phyloP scores from a whole-genome alignment of 2,329 filamentous ascomycete genomes.

The Zymoseptoria pseudotritici region DNA sequence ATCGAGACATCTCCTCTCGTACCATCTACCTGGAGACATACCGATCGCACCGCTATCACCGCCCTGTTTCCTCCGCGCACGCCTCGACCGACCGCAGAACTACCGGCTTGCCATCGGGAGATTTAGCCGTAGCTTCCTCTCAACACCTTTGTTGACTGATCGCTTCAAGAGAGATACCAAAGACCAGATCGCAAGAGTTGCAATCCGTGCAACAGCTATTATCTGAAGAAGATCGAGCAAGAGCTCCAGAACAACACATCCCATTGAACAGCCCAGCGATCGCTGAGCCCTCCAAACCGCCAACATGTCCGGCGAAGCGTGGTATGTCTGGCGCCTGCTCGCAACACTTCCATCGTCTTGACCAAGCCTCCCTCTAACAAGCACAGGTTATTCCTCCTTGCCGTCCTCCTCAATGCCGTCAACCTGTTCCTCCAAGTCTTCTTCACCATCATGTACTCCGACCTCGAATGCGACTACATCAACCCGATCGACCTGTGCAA shows the following conservation, averaged over 20 bases:
- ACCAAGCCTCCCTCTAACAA: conserved; percentile 1
- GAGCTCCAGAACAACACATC: not conserved
- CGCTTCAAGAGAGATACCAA: not conserved
- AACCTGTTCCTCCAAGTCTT: conserved; percentile 99
- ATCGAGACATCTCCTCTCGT: not conserved
- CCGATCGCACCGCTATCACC: not conserved
- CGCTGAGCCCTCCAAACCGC: not conserved
- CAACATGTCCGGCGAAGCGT: conserved; percentile 35
- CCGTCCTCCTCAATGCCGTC: conserved; percentile 98
- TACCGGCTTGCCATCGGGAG: not conserved
- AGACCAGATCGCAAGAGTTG: not conserved
- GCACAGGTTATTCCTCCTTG: conserved; percentile 79
- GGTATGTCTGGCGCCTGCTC: conserved; percentile 18
- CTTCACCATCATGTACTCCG: conserved; percentile 99
- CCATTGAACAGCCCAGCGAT: not conserved
- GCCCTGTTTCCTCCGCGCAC: not conserved
- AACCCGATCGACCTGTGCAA: conserved; percentile 99
- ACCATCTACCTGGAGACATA: not conserved
- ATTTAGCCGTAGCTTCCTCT: not conserved
- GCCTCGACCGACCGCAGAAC: not conserved
- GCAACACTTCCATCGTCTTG: conserved; percentile 1
- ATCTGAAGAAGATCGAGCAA: not conserved
- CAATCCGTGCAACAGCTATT: not conserved
- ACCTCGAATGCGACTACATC: conserved; percentile 99
- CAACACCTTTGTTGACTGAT: not conserved